A percentile compares a stretch with the other conserved stretches of the same genome.
phyloP scores from a whole-genome alignment of 2,329 filamentous ascomycete genomes.

The Coniochaeta hoffmannii region DNA sequence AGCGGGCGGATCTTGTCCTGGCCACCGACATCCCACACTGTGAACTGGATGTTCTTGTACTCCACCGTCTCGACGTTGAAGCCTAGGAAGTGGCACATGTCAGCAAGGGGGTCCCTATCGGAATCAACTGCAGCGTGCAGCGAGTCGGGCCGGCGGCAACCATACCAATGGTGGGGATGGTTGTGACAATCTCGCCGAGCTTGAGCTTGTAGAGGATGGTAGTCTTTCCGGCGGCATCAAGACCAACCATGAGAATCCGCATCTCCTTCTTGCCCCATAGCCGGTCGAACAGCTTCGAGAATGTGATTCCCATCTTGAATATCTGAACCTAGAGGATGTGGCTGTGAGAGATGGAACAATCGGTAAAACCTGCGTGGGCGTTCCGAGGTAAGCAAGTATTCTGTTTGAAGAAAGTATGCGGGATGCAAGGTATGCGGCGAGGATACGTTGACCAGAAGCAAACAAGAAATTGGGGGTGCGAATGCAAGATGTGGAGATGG shows the following conservation, averaged over 20 bases:
- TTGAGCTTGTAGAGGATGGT: conserved; percentile 99
- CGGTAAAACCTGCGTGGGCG: neutral
- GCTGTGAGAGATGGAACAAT: neutral
- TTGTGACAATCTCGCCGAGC: conserved; percentile 98
- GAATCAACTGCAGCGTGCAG: conserved; percentile 1
- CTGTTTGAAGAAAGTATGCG: neutral
- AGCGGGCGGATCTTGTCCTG: conserved; percentile 99
- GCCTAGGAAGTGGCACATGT: conserved; percentile 40
- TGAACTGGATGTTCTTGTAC: conserved; percentile 99
- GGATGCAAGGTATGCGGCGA: neutral
- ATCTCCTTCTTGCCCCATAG: conserved; percentile 99
- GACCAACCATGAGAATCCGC: conserved; percentile 99
- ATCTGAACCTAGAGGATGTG: conserved; percentile 29
- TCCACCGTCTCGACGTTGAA: conserved; percentile 99
- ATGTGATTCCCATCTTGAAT: conserved; percentile 92
- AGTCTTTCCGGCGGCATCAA: conserved; percentile 99
- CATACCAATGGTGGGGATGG: conserved; percentile 95
- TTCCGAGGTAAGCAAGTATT: neutral
- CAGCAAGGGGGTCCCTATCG: conserved; percentile 10
- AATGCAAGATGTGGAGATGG: neutral
- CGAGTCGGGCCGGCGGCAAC: conserved; percentile 5
- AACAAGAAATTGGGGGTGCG: neutral
- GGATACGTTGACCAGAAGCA: neutral
- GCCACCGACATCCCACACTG: conserved; percentile 99
- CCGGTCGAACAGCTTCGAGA: conserved; percentile 94